Percentiles rank a stretch among this genome's conserved stretches.
These are phyloP conservation scores for Bipolaris bicolor DNA, from an alignment of 2,329 filamentous ascomycete genomes.

Conservation along the genomic window DNA sequence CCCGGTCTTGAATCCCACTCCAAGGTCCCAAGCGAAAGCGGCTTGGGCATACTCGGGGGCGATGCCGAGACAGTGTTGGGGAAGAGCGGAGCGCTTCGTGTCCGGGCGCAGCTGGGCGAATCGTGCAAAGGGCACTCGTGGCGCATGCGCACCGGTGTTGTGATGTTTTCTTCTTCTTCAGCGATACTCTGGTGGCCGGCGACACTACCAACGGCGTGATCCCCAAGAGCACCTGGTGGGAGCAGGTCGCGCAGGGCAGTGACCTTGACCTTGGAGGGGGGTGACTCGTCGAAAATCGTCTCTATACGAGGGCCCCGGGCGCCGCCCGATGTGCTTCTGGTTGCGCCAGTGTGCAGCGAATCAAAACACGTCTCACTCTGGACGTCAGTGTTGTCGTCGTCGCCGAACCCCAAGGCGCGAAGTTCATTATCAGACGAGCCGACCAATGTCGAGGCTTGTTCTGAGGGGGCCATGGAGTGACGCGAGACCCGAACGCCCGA, in stretches of 20 bases:
- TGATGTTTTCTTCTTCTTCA: constrained; percentile 58
- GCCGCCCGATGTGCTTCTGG: constrained; percentile 66
- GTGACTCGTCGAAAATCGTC: constrained; percentile 82
- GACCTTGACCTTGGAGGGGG: constrained; percentile 54
- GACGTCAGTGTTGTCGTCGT: constrained; percentile 79
- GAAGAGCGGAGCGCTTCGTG: constrained; percentile 45
- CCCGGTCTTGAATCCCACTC: constrained; percentile 49
- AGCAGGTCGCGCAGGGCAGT: constrained; percentile 57
- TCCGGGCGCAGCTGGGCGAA: constrained; percentile 43
- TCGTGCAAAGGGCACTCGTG: constrained; percentile 46
- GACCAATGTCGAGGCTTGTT: constrained; percentile 68
- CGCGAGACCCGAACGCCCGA: constrained; percentile 54
- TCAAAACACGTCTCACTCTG: constrained; percentile 80
- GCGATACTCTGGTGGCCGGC: constrained; percentile 53
- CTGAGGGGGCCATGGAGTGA: constrained; percentile 63
- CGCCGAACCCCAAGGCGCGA: constrained; percentile 68
- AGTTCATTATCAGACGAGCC: constrained; percentile 71
- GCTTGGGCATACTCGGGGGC: constrained; percentile 53
- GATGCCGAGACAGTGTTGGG: constrained; percentile 52
- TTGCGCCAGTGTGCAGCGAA: constrained; percentile 74
- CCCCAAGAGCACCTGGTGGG: constrained; percentile 54
- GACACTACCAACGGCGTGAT: constrained; percentile 41
- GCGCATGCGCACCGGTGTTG: constrained; percentile 55
- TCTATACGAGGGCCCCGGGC: constrained; percentile 74
- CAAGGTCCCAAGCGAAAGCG: constrained; percentile 49